Conservation (phyloP, 2,329 filamentous ascomycete species). For the Aspergillus proliferans region DNA sequence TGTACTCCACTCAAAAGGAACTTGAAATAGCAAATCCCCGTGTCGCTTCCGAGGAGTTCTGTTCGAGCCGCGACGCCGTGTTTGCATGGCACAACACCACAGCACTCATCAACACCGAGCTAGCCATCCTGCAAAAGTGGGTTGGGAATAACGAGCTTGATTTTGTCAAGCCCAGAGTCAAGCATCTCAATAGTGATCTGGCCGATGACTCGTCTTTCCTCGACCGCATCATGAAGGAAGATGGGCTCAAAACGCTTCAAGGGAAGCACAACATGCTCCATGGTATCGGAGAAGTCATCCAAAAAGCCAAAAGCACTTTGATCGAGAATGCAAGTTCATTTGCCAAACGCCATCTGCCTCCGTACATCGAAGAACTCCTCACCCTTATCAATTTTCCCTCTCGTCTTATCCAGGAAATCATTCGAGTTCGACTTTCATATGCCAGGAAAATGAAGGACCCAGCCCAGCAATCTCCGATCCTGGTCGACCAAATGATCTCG, state of each 20-base stretch:
- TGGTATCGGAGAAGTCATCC: slow-evolving; percentile 77
- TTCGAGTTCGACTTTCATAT: slow-evolving; percentile 82
- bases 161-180: slow-evolving; percentile 69
- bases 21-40: slow-evolving; percentile 69
- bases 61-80: slow-evolving; percentile 78
- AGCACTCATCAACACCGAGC: slow-evolving; percentile 88
- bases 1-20: slow-evolving; percentile 75
- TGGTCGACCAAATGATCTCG: slow-evolving; percentile 95
- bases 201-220: slow-evolving; percentile 90
- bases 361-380: slow-evolving; percentile 92
- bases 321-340: slow-evolving; percentile 82
- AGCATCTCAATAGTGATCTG: slow-evolving; percentile 64
- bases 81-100: slow-evolving; percentile 97
- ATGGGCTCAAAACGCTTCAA: slow-evolving; percentile 85
- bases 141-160: slow-evolving; percentile 94
- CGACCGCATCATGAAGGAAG: slow-evolving; percentile 90
- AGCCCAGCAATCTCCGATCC: slow-evolving; percentile 81
- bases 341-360: slow-evolving; percentile 80
- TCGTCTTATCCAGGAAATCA: slow-evolving; percentile 91
- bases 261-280: slow-evolving; percentile 75
- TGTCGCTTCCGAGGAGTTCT: slow-evolving; percentile 69
- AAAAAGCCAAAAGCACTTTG: slow-evolving; percentile 86
- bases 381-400: slow-evolving; percentile 97
- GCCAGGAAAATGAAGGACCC: slow-evolving; percentile 94
- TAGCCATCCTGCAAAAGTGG: slow-evolving; percentile 88